These are phyloP conservation scores for Perkinsus chesapeaki DNA, from an alignment of 169 alveolate species.

Conservation along the genomic window DNA sequence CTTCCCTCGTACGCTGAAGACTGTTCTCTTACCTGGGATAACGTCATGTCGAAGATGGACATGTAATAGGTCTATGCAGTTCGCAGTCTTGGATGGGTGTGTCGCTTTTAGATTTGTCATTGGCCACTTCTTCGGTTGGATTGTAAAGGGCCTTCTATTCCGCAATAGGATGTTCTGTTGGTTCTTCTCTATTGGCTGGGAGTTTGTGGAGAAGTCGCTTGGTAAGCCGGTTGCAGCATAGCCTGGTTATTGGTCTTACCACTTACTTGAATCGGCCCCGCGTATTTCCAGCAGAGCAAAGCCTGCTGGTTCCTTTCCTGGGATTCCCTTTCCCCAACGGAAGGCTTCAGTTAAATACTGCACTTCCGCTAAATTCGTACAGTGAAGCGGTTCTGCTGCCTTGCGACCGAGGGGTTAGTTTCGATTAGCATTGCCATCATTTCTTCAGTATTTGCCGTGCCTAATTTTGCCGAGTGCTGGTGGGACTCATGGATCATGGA, in stretches of 20 bases:
- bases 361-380: too few species aligned
- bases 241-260: too few species aligned
- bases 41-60: not conserved
- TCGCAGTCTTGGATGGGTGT: not conserved
- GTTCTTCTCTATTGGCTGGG: slow-evolving; percentile 5
- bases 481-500: slow-evolving; percentile 10
- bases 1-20: not conserved
- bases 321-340: too few species aligned
- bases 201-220: not conserved
- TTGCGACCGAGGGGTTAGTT: too few species aligned
- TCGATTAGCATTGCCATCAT: not conserved
- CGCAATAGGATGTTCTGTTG: slow-evolving; percentile 6
- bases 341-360: too few species aligned
- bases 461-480: slow-evolving; percentile 14
- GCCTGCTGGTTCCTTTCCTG: too few species aligned
- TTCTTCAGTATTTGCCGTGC: not conserved
- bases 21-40: not conserved
- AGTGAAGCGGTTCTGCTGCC: too few species aligned
- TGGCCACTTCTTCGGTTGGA: slow-evolving; percentile 11
- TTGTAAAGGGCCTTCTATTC: not conserved
- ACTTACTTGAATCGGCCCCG: too few species aligned
- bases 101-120: not conserved
- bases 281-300: too few species aligned
- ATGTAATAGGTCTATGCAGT: not conserved
- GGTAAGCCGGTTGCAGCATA: too few species aligned